Conservation (phyloP, 129 eudicot genomes). For the Deinandra increscens region DNA sequence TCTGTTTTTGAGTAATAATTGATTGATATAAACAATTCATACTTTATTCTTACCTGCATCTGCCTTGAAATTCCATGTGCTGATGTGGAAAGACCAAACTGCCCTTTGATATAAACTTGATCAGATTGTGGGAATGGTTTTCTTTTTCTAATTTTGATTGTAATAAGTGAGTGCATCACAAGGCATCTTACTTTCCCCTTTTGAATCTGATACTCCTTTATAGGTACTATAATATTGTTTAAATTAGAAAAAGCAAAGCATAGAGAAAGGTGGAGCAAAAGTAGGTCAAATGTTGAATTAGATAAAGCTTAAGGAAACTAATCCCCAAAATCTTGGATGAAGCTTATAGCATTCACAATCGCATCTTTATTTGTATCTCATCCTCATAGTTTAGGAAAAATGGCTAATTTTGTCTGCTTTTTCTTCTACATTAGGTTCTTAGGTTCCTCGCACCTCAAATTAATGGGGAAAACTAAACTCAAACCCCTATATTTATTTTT, state of each 20-base stretch:
- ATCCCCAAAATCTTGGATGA: constrained; percentile 21
- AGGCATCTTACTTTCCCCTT: constrained; percentile 12
- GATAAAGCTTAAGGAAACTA: constrained; percentile 18
- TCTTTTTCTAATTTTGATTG: background rate
- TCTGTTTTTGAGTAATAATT: constrained; percentile 10
- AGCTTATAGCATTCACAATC: too few relatives aligned
- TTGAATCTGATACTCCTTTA: constrained; percentile 29
- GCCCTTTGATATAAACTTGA: constrained; percentile 10
- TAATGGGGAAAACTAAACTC: too few relatives aligned
- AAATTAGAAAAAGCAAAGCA: constrained; percentile 2
- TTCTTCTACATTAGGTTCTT: too few relatives aligned
- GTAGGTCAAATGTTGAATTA: constrained; percentile 8
- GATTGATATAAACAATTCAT: constrained; percentile 15
- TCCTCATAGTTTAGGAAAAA: too few relatives aligned
- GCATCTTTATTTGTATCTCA: too few relatives aligned
- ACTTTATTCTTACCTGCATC: background rate
- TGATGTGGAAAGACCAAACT: constrained; percentile 11
- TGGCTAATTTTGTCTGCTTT: too few relatives aligned
- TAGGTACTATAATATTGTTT: constrained; percentile 5
- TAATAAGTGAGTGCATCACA: constrained; percentile 21
- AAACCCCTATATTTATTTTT: too few relatives aligned
- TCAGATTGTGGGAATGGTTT: background rate
- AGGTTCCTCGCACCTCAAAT: too few relatives aligned
- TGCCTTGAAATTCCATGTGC: background rate
- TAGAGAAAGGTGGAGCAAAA: background rate